Percentiles rank a stretch among this genome's conserved stretches.
phyloP scores from a whole-genome alignment of 164 flowering plant species.

The Vitis rupestris region DNA sequence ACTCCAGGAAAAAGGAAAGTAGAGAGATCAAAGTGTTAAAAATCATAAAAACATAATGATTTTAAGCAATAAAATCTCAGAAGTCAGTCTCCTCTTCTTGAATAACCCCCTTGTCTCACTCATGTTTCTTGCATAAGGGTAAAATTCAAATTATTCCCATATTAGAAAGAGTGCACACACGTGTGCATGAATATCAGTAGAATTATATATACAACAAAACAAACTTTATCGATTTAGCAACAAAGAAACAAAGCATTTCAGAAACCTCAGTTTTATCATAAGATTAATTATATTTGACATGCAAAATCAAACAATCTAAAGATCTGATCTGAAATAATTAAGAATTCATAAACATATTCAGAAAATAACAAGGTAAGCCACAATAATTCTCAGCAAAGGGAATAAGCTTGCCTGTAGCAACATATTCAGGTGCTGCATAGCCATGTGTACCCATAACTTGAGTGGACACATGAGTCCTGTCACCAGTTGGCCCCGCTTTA shows the following conservation, averaged over 20 bases:
- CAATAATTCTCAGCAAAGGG: background rate
- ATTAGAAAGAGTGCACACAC: no score
- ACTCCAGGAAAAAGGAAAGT: background rate
- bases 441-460: conserved; percentile 95
- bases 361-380: background rate
- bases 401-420: conserved; percentile 63
- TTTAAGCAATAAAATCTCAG: background rate
- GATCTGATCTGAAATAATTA: background rate
- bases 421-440: conserved; percentile 94
- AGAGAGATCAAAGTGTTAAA: background rate
- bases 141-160: no score
- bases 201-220: no score
- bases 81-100: no score
- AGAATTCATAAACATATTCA: background rate
- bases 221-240: no score
- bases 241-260: no score
- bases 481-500: conserved; percentile 93
- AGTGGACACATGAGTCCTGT: conserved; percentile 84
- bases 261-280: background rate
- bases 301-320: background rate
- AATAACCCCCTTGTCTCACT: no score
- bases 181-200: no score
- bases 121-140: no score
- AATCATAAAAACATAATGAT: background rate
- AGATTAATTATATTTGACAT: background rate